Conservation (phyloP, 129 eudicot genomes). For the Lonicera japonica region DNA sequence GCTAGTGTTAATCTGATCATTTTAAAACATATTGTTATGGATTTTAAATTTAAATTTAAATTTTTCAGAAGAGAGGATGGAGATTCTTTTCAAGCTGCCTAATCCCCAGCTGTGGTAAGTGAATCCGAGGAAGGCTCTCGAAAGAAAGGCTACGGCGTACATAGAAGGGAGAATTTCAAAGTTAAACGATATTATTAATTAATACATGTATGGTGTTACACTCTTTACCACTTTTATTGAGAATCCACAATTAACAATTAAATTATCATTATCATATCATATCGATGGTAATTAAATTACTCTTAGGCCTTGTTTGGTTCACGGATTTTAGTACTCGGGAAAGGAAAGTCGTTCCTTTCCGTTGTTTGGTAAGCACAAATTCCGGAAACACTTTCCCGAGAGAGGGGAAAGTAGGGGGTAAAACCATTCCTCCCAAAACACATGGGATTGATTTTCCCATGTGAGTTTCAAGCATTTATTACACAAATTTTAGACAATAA, state of each 20-base stretch:
- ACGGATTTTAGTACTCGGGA: too few species aligned
- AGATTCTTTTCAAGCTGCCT: slow-evolving; percentile 84
- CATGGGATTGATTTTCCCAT: not conserved
- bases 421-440: too few species aligned
- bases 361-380: too few species aligned
- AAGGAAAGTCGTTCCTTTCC: too few species aligned
- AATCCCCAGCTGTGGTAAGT: slow-evolving; percentile 54
- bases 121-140: slow-evolving; percentile 18
- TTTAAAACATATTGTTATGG: too few species aligned
- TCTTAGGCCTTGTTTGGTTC: too few species aligned
- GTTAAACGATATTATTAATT: slow-evolving; percentile 6
- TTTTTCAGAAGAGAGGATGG: slow-evolving; percentile 60
- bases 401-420: too few species aligned
- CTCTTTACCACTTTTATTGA: not conserved
- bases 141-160: too few species aligned
- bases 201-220: not conserved
- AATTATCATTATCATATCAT: slow-evolving; percentile 10
- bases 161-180: slow-evolving; percentile 20
- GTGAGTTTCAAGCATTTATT: too few species aligned
- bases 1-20: too few species aligned
- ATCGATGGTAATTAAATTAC: slow-evolving; percentile 6
- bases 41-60: slow-evolving; percentile 16
- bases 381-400: too few species aligned
- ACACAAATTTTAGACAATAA: too few species aligned
- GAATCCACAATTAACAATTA: not conserved